Evolutionary conservation across 1,139 yeast genomes (phyloP).

Genomic region (Suhomyces anneliseae): DNA sequence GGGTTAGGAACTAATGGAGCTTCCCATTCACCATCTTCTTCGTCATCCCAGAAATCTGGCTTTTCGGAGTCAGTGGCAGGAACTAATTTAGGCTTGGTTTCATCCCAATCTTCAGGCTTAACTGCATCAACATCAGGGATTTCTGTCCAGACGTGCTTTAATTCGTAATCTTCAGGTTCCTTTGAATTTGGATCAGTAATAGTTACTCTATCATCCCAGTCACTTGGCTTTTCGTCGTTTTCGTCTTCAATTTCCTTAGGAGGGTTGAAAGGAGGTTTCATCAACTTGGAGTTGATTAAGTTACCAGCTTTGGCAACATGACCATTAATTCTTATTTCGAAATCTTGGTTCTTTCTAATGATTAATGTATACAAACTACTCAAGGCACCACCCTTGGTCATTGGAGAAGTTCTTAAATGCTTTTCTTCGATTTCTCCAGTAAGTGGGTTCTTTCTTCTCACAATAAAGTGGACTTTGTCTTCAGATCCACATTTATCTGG

Average conservation of each 20-base stretch:
- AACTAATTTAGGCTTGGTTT: constrained; percentile 54
- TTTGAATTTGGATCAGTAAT: constrained; percentile 66
- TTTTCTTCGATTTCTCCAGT: constrained; percentile 67
- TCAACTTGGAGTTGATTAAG: constrained; percentile 47
- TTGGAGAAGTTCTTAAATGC: constrained; percentile 65
- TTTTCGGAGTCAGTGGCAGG: constrained; percentile 62
- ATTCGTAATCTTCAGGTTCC: constrained; percentile 86
- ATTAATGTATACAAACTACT: constrained; percentile 75
- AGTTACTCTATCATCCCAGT: constrained; percentile 69
- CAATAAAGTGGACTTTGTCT: constrained; percentile 75
- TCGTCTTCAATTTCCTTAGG: constrained; percentile 62
- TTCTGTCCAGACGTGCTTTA: constrained; percentile 50
- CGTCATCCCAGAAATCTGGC: constrained; percentile 85
- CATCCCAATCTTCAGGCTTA: constrained; percentile 83
- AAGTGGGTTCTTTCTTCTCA: constrained; percentile 55
- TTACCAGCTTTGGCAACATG: constrained; percentile 69
- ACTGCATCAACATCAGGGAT: constrained; percentile 65
- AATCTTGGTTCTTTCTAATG: constrained; percentile 60
- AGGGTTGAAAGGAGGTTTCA: constrained; percentile 66
- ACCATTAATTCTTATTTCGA: constrained; percentile 82
- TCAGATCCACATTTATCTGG: constrained; percentile 88
- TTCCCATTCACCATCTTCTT: constrained; percentile 81
- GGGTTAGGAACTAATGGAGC: constrained; percentile 75
- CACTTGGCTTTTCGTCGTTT: constrained; percentile 65
- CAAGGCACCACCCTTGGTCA: constrained; percentile 58